Evolutionary conservation across 139 green algal genomes (phyloP).

Genomic region (Chlamydomonas urium): DNA sequence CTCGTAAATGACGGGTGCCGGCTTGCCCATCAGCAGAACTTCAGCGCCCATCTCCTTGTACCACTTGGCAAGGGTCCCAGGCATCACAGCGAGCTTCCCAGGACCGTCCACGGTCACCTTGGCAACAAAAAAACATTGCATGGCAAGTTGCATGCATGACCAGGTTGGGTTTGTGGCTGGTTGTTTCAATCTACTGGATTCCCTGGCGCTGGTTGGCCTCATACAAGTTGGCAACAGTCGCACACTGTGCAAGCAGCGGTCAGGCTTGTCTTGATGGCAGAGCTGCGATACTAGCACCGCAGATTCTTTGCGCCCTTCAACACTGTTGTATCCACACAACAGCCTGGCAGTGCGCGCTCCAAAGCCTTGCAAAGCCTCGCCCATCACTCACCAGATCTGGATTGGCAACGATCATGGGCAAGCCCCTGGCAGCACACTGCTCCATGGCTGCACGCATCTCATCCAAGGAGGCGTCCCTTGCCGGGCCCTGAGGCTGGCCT

Average conservation of each 20-base stretch:
- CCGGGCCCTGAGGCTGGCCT: slow-evolving; percentile 11
- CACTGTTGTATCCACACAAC: too few species aligned
- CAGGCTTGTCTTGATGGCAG: too few species aligned
- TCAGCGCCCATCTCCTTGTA: slow-evolving; percentile 53
- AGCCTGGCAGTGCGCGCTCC: too few species aligned
- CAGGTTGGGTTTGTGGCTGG: too few species aligned
- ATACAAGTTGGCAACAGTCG: too few species aligned
- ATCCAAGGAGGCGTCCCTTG: slow-evolving; percentile 28
- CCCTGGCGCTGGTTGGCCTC: too few species aligned
- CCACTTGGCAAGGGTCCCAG: slow-evolving; percentile 60
- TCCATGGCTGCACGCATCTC: slow-evolving; percentile 44
- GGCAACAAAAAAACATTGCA: too few species aligned
- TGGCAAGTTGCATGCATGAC: too few species aligned
- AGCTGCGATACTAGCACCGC: too few species aligned
- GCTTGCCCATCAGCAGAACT: slow-evolving; percentile 79
- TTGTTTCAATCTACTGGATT: too few species aligned
- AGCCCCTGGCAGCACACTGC: slow-evolving; percentile 17
- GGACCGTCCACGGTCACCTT: slow-evolving; percentile 40
- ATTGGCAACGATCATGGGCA: slow-evolving; percentile 83
- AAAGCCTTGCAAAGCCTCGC: background rate
- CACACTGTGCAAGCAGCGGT: too few species aligned
- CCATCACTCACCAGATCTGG: slow-evolving; percentile 62
- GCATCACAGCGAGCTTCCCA: slow-evolving; percentile 60
- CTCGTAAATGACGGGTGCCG: slow-evolving; percentile 67
- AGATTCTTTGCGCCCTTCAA: too few species aligned